phyloP scores from a whole-genome alignment of 768 basidiomycete genomes.

The Exidia glandulosa region DNA sequence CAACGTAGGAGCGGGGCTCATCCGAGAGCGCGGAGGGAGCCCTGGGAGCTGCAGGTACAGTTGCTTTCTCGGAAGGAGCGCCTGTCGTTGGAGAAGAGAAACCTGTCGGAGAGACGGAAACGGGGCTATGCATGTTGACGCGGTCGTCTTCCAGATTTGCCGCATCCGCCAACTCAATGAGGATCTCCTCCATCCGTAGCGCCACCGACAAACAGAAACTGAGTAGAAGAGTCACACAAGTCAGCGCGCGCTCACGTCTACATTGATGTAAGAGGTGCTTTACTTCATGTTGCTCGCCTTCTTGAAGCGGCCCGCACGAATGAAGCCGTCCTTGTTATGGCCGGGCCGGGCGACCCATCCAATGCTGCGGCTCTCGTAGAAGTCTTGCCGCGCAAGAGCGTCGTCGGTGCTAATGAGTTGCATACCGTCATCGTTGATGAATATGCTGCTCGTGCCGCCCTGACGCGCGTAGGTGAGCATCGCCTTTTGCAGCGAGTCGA shows the following conservation, averaged over 20 bases:
- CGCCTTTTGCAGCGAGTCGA: constrained; percentile 45
- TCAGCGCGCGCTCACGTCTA: no score
- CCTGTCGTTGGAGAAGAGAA: constrained; percentile 13
- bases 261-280: no score
- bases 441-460: constrained; percentile 47
- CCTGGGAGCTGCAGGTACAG: constrained; percentile 39
- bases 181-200: constrained; percentile 27
- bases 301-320: constrained; percentile 42
- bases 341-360: constrained; percentile 51
- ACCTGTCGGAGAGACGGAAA: background rate
- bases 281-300: constrained; percentile 44
- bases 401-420: constrained; percentile 31
- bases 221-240: no score
- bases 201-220: constrained; percentile 29
- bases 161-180: constrained; percentile 23
- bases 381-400: constrained; percentile 34
- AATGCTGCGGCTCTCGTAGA: constrained; percentile 46
- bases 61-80: constrained; percentile 40
- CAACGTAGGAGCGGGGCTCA: no score
- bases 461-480: constrained; percentile 54
- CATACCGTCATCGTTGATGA: constrained; percentile 54
- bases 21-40: constrained; percentile 9
- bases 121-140: background rate
- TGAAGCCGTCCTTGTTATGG: constrained; percentile 36
- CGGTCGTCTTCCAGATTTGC: constrained; percentile 9